A percentile compares a stretch with the other conserved stretches of the same genome.
Evolutionary conservation across 1,284 basidiomycete genomes (phyloP).

Genomic region (Cutaneotrichosporon curvatum): DNA sequence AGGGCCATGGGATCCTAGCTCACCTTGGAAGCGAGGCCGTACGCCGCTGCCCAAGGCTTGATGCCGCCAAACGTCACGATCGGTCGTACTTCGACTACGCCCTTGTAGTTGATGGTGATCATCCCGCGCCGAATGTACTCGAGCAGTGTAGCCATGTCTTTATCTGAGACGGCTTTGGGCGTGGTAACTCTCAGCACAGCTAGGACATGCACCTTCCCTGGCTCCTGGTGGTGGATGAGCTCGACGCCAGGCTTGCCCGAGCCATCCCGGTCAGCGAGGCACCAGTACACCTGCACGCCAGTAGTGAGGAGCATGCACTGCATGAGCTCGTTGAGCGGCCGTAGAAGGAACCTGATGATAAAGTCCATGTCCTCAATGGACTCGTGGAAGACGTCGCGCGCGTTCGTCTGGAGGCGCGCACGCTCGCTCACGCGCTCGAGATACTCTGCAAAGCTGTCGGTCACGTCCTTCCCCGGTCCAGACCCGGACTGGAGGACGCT

Average conservation of each 20-base stretch:
- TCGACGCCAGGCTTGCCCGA: neutral
- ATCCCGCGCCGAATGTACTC: constrained; percentile 1
- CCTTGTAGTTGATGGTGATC: constrained; percentile 1
- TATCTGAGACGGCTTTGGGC: neutral
- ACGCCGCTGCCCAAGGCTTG: neutral
- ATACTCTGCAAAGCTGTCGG: constrained; percentile 1
- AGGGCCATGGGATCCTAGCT: neutral
- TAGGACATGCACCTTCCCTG: neutral
- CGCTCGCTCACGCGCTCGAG: neutral
- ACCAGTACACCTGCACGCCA: constrained; percentile 10
- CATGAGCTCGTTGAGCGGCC: constrained; percentile 12
- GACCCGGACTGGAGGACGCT: neutral
- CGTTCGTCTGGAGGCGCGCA: neutral
- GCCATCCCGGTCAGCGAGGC: neutral
- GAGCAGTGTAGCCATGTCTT: neutral
- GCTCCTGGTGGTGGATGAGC: constrained; percentile 4
- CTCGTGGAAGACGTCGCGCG: neutral
- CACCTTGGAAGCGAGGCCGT: neutral
- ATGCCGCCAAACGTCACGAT: neutral
- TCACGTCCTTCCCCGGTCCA: constrained; percentile 3
- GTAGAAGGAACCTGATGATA: constrained; percentile 9
- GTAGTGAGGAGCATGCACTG: constrained; percentile 7
- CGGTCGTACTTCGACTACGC: neutral
- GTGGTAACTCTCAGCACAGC: neutral
- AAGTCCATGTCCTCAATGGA: neutral